Conservation (phyloP, 1,284 basidiomycete genomes). For the Rhodotorula sp. region DNA sequence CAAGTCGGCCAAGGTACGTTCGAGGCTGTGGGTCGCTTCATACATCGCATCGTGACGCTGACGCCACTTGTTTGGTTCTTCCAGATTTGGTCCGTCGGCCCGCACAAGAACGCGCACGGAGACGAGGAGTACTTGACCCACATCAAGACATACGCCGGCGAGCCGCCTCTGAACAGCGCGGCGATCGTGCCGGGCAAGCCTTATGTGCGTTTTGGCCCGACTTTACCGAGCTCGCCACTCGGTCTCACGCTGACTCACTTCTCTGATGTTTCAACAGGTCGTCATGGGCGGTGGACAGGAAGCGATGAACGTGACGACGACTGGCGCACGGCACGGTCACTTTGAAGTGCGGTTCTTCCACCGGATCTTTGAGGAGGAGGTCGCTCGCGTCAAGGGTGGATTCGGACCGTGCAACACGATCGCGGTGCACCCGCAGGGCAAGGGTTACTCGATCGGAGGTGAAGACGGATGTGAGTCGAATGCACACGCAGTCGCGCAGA, state of each 20-base stretch:
- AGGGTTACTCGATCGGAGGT: conserved; percentile 86
- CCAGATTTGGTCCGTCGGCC: conserved; percentile 41
- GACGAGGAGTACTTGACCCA: conserved; percentile 69
- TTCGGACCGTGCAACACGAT: conserved; percentile 98
- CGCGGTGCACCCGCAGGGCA: conserved; percentile 86
- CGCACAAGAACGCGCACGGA: conserved; percentile 76
- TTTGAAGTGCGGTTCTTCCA: conserved; percentile 99
- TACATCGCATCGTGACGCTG: not conserved
- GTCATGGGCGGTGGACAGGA: conserved; percentile 95
- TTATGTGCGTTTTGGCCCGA: conserved; percentile 59
- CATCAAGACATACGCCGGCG: conserved; percentile 89
- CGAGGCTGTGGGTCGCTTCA: conserved; percentile 17
- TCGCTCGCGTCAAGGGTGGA: conserved; percentile 92
- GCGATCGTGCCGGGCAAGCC: conserved; percentile 73
- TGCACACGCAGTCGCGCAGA: conserved; percentile 49
- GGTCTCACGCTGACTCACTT: not conserved
- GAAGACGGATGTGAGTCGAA: conserved; percentile 70
- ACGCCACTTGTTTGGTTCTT: not conserved
- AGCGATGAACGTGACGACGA: conserved; percentile 96
- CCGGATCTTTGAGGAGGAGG: conserved; percentile 96
- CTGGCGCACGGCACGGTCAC: conserved; percentile 86
- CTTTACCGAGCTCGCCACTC: conserved; percentile 15
- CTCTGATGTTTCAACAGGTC: conserved; percentile 54
- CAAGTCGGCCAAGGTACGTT: conserved; percentile 80
- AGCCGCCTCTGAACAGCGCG: conserved; percentile 94